Percentiles rank a stretch among this genome's conserved stretches.
Evolutionary conservation across 805 yeast species (phyloP).

Genomic region (Wickerhamiella siamensis): DNA sequence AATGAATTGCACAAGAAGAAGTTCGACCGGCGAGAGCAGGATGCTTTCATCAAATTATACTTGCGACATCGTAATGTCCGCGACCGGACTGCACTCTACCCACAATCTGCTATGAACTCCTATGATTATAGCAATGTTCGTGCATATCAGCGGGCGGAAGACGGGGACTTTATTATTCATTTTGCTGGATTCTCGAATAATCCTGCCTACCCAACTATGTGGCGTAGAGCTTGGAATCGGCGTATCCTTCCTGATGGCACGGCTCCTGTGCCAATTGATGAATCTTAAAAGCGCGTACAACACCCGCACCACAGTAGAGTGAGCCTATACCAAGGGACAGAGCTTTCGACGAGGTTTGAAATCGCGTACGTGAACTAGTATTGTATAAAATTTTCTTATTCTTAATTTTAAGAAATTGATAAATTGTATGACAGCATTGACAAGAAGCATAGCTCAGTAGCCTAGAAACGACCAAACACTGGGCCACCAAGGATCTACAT

Average conservation of each 20-base stretch:
- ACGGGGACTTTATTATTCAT: constrained; percentile 22
- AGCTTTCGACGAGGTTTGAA: too few species aligned
- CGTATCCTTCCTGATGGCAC: not conserved
- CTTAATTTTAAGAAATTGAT: too few species aligned
- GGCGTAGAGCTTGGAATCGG: not conserved
- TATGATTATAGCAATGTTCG: constrained; percentile 13
- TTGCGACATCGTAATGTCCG: constrained; percentile 13
- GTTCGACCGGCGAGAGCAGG: constrained; percentile 19
- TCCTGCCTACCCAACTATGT: not conserved
- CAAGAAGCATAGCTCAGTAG: too few species aligned
- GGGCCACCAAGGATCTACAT: too few species aligned
- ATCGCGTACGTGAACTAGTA: too few species aligned
- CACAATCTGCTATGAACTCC: constrained; percentile 22
- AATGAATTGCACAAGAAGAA: constrained; percentile 3
- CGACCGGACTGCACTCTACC: constrained; percentile 20
- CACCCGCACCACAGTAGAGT: too few species aligned
- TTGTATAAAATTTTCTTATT: too few species aligned
- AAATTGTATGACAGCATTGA: too few species aligned
- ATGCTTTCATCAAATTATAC: constrained; percentile 14
- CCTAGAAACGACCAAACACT: too few species aligned
- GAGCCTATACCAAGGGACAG: too few species aligned
- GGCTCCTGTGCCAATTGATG: too few species aligned
- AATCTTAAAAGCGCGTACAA: too few species aligned
- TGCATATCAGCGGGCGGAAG: constrained; percentile 6
- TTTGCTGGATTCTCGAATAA: constrained; percentile 18